Evolutionary conservation across 441 rosid genomes (phyloP), one percentile per base, ranked within the genome.

Genomic region (Euphorbia schlechtendalii): DNA sequence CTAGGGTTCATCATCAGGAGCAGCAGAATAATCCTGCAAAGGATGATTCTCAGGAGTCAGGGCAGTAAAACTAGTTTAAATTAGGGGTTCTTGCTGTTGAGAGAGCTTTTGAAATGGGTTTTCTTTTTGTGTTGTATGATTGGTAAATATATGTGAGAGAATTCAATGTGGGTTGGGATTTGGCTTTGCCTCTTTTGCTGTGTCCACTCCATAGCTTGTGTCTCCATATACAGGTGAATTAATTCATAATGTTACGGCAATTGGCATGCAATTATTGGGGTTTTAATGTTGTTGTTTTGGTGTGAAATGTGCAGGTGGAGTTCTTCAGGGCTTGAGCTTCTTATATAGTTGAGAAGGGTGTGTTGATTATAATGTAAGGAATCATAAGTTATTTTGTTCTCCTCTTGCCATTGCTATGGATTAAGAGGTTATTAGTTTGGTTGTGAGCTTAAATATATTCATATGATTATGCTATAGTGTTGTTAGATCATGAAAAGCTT

Each of bases 41-140:
- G 62, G 95, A 86, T 78, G 88, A 86, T 68, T 89, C 98, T 68
- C 96, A 87, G 79, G 90, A 84, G 43, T 89, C 96, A 41, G 92
- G 83, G 61, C 87, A 81, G 75, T 88, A 70, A 74, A 63, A 51
- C 41, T 63, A 51, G 61, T 18, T 71, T 61, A 68, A 71, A 76
- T 67, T 70, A 75, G 80, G 78, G 67, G 73, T 78, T 82, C 69
- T 69, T 57, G 74, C 3, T 2, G 34, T 6, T 32, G 34, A 32
- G 34, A 67, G 68, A 66, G 56, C 51, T 67, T 59, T 66, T 56
- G 41, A 52, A 20, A 45, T 74, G 69, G 66, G n/a, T n/a, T n/a
- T n/a, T n/a, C n/a, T 76, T 67, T 72, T 75, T 69, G 80, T 80
- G 71, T 67, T 76, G 75, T 81, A 75, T 73, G 76, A 67, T 76